A percentile compares a stretch with the other conserved stretches of the same genome.
These are phyloP conservation scores for Termitomyces sp. DNA, from an alignment of 768 basidiomycete genomes.

Conservation along the genomic window DNA sequence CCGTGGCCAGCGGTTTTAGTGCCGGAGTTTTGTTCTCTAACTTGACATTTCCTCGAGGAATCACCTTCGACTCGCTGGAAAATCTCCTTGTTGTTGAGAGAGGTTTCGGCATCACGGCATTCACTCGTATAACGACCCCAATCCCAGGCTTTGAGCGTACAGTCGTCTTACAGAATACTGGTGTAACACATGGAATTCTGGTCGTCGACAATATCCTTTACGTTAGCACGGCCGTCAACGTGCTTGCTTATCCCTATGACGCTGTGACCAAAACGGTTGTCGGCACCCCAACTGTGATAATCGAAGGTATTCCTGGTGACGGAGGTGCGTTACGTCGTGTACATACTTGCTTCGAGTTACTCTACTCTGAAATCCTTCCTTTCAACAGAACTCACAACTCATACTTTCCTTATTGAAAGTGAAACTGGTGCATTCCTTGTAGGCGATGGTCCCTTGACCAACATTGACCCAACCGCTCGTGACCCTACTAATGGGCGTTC, in stretches of 20 bases:
- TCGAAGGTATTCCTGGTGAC: constrained; percentile 33
- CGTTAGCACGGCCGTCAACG: constrained; percentile 34
- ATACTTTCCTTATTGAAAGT: constrained; percentile 32
- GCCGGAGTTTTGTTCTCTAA: constrained; percentile 37
- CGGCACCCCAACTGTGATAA: constrained; percentile 17
- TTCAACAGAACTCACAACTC: constrained; percentile 36
- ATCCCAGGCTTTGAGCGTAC: constrained; percentile 33
- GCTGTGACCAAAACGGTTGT: constrained; percentile 20
- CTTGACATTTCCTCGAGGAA: constrained; percentile 41
- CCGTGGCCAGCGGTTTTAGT: constrained; percentile 29
- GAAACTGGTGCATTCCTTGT: constrained; percentile 27
- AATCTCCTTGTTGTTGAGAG: constrained; percentile 42
- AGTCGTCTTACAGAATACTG: constrained; percentile 31
- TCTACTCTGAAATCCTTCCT: neutral
- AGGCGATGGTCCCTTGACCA: constrained; percentile 32
- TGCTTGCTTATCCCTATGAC: constrained; percentile 34
- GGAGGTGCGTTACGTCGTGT: constrained; percentile 31
- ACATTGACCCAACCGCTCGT: constrained; percentile 43
- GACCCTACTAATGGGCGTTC: too few species aligned
- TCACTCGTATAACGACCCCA: constrained; percentile 21
- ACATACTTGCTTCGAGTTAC: neutral
- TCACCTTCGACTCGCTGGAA: constrained; percentile 32
- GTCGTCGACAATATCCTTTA: constrained; percentile 31
- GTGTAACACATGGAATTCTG: constrained; percentile 41
- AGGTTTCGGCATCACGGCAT: constrained; percentile 38